Conservation (phyloP, 176 grass and related monocot species). For the Saccharum spontaneum region DNA sequence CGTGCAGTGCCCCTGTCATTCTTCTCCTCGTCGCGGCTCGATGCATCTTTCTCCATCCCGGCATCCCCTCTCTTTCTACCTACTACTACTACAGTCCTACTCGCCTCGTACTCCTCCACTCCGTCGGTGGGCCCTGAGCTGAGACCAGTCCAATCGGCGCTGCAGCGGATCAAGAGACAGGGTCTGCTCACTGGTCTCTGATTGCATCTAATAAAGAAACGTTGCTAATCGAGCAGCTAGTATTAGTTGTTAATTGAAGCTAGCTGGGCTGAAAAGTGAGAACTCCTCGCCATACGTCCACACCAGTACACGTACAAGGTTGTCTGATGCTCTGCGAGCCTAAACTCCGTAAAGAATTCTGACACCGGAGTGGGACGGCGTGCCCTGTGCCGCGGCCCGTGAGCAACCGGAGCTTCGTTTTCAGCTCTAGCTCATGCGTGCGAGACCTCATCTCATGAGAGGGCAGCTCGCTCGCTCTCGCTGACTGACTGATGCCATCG, state of each 20-base stretch:
- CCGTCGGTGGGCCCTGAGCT: not conserved
- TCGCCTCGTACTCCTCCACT: too few species aligned
- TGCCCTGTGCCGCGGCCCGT: not conserved
- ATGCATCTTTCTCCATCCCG: not conserved
- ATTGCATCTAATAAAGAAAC: not conserved
- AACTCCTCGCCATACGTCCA: not conserved
- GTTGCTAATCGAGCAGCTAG: not conserved
- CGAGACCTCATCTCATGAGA: not conserved
- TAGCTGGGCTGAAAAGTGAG: not conserved
- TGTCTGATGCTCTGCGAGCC: not conserved
- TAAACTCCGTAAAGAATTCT: not conserved
- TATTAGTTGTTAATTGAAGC: not conserved
- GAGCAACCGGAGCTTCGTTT: constrained; percentile 11
- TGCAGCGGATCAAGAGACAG: not conserved
- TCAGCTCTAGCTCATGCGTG: not conserved
- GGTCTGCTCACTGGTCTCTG: not conserved
- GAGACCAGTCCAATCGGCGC: not conserved
- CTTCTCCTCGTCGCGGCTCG: too few species aligned
- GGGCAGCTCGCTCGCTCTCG: not conserved
- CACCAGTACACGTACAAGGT: not conserved
- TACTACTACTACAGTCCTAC: not conserved
- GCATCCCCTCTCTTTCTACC: not conserved
- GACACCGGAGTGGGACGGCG: not conserved
- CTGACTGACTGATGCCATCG: not conserved
- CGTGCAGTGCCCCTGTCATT: not conserved